These are phyloP conservation scores for Daldinia childiae DNA, from an alignment of 495 filamentous ascomycete genomes.

Conservation along the genomic window DNA sequence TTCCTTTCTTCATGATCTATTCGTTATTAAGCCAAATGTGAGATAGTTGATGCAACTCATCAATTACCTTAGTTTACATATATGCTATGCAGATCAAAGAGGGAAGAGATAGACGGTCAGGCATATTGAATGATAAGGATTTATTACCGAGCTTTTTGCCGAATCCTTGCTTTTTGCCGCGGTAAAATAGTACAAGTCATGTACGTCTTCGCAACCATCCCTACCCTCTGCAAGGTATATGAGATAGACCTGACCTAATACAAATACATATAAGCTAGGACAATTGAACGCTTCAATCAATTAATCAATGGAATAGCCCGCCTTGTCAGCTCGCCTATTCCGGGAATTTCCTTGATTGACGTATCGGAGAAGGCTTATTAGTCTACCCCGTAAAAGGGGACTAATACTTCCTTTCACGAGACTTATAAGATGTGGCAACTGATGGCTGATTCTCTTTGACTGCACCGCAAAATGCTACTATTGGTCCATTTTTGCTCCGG, in stretches of 20 bases:
- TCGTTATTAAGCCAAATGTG: too few species aligned
- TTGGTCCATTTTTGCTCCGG: slow-evolving; percentile 13
- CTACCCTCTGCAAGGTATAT: slow-evolving; percentile 10
- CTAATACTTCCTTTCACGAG: neutral
- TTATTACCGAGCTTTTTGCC: slow-evolving; percentile 38
- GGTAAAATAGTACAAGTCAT: slow-evolving; percentile 15
- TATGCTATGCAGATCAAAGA: too few species aligned
- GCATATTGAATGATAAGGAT: too few species aligned
- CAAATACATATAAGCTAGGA: slow-evolving; percentile 9
- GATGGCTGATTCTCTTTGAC: slow-evolving; percentile 4
- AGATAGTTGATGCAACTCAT: too few species aligned
- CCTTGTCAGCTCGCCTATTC: slow-evolving; percentile 4
- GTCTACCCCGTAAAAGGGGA: neutral
- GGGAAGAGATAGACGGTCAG: too few species aligned
- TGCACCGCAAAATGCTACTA: slow-evolving; percentile 11
- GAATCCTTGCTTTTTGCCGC: slow-evolving; percentile 29
- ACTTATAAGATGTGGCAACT: neutral
- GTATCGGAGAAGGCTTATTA: neutral
- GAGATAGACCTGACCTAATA: slow-evolving; percentile 7
- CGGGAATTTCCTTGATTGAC: slow-evolving; percentile 25
- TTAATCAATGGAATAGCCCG: slow-evolving; percentile 1
- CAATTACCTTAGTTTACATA: too few species aligned
- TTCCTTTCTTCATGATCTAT: too few species aligned
- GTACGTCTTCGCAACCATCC: slow-evolving; percentile 7
- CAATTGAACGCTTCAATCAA: slow-evolving; percentile 6